Conservation (phyloP, 2,329 filamentous ascomycete species). For the Colletotrichum lini region DNA sequence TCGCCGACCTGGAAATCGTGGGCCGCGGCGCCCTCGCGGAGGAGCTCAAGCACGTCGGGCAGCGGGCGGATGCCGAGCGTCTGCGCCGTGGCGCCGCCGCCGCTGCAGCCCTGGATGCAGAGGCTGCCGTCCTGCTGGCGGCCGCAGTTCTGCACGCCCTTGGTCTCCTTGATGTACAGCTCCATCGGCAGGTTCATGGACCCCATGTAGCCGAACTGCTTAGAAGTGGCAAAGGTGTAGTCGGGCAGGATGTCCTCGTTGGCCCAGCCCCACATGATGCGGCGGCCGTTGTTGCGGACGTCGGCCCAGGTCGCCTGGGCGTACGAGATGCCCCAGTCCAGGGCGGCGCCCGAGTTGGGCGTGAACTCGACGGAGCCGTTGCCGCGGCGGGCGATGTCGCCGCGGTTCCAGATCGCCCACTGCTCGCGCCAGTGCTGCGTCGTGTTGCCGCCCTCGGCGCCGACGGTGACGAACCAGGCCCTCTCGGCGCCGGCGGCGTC, state of each 20-base stretch:
- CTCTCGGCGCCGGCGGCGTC: slow-evolving; percentile 26
- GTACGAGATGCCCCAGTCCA: slow-evolving; percentile 43
- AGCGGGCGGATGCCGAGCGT: slow-evolving; percentile 41
- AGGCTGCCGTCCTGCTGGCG: slow-evolving; percentile 36
- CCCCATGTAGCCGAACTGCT: slow-evolving; percentile 41
- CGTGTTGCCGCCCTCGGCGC: slow-evolving; percentile 42
- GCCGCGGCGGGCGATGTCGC: slow-evolving; percentile 36
- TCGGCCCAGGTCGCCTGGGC: slow-evolving; percentile 42
- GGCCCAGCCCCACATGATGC: slow-evolving; percentile 43
- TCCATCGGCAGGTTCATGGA: slow-evolving; percentile 41
- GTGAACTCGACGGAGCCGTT: slow-evolving; percentile 42
- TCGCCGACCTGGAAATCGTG: slow-evolving; percentile 31
- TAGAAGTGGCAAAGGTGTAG: slow-evolving; percentile 29
- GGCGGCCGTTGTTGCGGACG: slow-evolving; percentile 32
- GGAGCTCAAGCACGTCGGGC: slow-evolving; percentile 37
- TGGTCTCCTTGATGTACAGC: slow-evolving; percentile 41
- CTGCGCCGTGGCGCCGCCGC: slow-evolving; percentile 32
- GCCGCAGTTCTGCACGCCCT: slow-evolving; percentile 39
- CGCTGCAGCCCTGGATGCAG: slow-evolving; percentile 30
- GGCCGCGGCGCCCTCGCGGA: slow-evolving; percentile 36
- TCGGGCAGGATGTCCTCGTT: slow-evolving; percentile 35
- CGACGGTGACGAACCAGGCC: slow-evolving; percentile 42
- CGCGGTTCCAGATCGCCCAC: slow-evolving; percentile 43
- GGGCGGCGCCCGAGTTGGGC: slow-evolving; percentile 37
- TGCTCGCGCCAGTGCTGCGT: slow-evolving; percentile 41